Evolutionary conservation across 148 eudicot genomes (phyloP).

Genomic region (Rhododendron williamsianum): DNA sequence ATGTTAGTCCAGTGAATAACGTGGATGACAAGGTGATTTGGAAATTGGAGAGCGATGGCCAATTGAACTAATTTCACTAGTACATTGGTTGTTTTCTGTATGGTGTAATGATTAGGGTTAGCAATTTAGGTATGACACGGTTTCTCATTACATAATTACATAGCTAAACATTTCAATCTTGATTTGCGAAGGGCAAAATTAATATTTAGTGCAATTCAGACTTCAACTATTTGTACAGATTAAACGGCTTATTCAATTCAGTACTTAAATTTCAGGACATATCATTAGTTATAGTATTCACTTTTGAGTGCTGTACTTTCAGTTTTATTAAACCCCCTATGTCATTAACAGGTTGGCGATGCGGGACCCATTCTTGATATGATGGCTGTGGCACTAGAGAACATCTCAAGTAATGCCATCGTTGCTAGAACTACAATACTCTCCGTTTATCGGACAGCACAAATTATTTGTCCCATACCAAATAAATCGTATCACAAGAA

Average conservation of each 20-base stretch:
- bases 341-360: conserved; percentile 62
- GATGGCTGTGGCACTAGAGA: conserved; percentile 83
- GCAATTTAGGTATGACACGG: not conserved
- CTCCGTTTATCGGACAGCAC: conserved; percentile 62
- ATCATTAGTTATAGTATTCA: not conserved
- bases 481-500: conserved; percentile 62
- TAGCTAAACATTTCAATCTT: not conserved
- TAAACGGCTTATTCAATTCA: not conserved
- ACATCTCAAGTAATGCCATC: conserved; percentile 43
- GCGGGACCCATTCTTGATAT: conserved; percentile 76
- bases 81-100: not conserved
- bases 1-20: not conserved
- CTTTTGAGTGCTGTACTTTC: not conserved
- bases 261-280: not conserved
- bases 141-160: not conserved
- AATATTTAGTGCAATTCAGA: not conserved
- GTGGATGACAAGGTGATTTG: not conserved
- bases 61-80: not conserved
- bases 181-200: not conserved
- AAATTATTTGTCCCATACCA: conserved; percentile 57
- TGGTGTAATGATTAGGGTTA: not conserved
- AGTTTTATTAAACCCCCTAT: not conserved
- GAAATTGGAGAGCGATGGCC: not conserved
- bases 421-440: conserved; percentile 53
- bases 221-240: not conserved